Conservation (phyloP, 441 rosid species). For the Arabidopsis lyrata region DNA sequence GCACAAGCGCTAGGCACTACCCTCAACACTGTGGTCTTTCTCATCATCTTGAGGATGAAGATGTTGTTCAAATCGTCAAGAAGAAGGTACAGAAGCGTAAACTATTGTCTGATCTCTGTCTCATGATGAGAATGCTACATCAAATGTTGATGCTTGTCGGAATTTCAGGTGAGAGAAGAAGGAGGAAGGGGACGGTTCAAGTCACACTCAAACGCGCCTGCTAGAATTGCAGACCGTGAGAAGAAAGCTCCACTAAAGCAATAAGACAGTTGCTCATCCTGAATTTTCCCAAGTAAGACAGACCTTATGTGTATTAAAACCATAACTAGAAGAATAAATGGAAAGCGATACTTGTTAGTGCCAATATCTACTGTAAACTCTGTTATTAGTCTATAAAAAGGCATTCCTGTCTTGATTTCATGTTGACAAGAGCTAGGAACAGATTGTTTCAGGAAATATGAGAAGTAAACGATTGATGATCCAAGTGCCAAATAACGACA, state of each 20-base stretch:
- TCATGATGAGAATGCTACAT: slow-evolving; percentile 6
- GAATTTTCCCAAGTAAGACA: slow-evolving; percentile 20
- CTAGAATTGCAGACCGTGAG: slow-evolving; percentile 91
- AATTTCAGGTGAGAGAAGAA: slow-evolving; percentile 82
- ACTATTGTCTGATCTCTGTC: slow-evolving; percentile 10
- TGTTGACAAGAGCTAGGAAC: slow-evolving; percentile 15
- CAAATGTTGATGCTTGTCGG: slow-evolving; percentile 27
- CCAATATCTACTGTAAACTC: slow-evolving; percentile 5
- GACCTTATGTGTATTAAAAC: neutral
- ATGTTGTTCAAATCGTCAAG: slow-evolving; percentile 98
- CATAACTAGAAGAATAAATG: neutral
- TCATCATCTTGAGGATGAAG: slow-evolving; percentile 87
- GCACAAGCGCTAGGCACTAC: slow-evolving; percentile 86
- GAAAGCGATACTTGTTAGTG: neutral
- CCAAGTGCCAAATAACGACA: slow-evolving; percentile 21
- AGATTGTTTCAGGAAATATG: slow-evolving; percentile 24
- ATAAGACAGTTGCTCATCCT: slow-evolving; percentile 42
- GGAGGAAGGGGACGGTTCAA: slow-evolving; percentile 98
- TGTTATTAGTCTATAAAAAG: slow-evolving; percentile 4
- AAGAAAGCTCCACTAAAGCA: slow-evolving; percentile 98
- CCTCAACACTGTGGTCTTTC: slow-evolving; percentile 96
- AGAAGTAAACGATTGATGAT: slow-evolving; percentile 7
- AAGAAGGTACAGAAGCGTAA: slow-evolving; percentile 66
- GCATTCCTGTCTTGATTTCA: neutral
- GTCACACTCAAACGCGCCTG: slow-evolving; percentile 84